Percentiles rank a stretch among this genome's conserved stretches.
Evolutionary conservation across 805 yeast genomes (phyloP).

Genomic region (Candida ulmi): DNA sequence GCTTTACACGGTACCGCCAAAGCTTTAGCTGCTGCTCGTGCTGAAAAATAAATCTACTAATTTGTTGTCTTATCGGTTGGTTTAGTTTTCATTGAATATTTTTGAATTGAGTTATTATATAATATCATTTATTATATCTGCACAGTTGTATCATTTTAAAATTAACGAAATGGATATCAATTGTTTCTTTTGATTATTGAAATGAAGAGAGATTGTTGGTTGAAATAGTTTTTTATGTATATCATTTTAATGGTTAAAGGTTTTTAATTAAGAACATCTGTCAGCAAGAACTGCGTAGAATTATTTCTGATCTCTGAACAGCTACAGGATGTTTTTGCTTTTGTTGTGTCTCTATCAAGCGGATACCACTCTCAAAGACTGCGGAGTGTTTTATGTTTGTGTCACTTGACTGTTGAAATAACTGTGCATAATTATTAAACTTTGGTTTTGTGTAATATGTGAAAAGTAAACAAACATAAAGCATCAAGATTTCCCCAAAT

Average conservation of each 20-base stretch:
- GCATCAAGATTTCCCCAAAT: too few species aligned
- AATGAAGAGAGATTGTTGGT: neutral
- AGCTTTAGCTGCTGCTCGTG: conserved; percentile 82
- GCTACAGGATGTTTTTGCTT: too few species aligned
- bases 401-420: too few species aligned
- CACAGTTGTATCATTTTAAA: conserved; percentile 1
- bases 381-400: too few species aligned
- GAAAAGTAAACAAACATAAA: too few species aligned
- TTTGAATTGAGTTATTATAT: too few species aligned
- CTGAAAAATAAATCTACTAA: conserved; percentile 31
- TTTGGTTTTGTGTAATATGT: too few species aligned
- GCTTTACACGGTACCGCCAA: conserved; percentile 97
- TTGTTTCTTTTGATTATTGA: neutral
- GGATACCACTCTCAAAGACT: too few species aligned
- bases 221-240: conserved; percentile 14
- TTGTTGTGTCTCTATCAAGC: too few species aligned
- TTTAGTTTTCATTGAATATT: neutral
- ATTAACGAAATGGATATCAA: neutral
- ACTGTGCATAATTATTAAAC: too few species aligned
- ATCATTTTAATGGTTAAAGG: conserved; percentile 21
- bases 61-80: neutral
- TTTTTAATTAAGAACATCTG: conserved; percentile 3
- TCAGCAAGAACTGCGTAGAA: too few species aligned
- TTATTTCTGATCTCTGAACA: too few species aligned
- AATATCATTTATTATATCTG: neutral